Conservation (phyloP, 805 yeast species). For the Wickerhamiella allomyrinae region DNA sequence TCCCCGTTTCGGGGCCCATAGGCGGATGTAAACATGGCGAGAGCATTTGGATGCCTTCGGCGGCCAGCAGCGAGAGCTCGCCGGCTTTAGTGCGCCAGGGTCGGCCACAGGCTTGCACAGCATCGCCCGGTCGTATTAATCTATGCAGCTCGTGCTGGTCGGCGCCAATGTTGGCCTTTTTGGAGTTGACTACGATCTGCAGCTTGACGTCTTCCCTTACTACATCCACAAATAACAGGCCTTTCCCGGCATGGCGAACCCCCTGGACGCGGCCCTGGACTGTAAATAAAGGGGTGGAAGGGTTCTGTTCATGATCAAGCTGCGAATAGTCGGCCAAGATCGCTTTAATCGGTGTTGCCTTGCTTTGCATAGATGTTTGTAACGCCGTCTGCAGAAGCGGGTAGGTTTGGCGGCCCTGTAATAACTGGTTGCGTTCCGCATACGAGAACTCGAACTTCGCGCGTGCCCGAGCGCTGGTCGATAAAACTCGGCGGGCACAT, state of each 20-base stretch:
- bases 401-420: conserved; percentile 3
- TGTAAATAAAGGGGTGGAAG: conserved; percentile 8
- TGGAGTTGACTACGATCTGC: conserved; percentile 49
- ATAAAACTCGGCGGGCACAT: too few relatives aligned
- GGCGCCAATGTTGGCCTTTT: conserved; percentile 29
- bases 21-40: conserved; percentile 57
- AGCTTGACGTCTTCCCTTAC: conserved; percentile 42
- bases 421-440: conserved; percentile 13
- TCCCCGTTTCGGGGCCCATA: conserved; percentile 49
- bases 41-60: conserved; percentile 35
- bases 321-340: neutral
- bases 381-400: conserved; percentile 6
- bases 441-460: conserved; percentile 9
- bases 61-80: conserved; percentile 57
- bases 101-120: conserved; percentile 45
- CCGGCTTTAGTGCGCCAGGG: conserved; percentile 70
- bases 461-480: too few relatives aligned
- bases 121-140: conserved; percentile 56
- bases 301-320: conserved; percentile 7
- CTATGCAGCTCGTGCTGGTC: conserved; percentile 30
- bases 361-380: neutral
- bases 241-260: conserved; percentile 53
- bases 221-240: conserved; percentile 55
- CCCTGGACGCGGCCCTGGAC: conserved; percentile 39
- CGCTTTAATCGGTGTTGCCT: neutral